Evolutionary conservation across 768 basidiomycete genomes (phyloP), one percentile per base, ranked within the genome.

Genomic region (Pleurotus ostreatus): DNA sequence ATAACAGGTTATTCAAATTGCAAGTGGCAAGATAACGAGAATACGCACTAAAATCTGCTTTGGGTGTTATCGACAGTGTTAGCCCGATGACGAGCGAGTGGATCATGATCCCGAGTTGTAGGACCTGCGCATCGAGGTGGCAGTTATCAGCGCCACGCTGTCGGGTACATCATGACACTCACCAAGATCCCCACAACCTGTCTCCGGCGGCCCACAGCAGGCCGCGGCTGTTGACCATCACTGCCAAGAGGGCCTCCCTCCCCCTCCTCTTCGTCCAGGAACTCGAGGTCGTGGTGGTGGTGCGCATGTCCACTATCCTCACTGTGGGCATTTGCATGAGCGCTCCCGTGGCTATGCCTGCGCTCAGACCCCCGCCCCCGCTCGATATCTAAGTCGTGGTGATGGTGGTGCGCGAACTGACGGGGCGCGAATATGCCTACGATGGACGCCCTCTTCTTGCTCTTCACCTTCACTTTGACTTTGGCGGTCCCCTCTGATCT

Each of bases 81-180:
- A 92, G 66, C 2, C 91, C 91, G 56, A 93, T 89, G 30, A 92
- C 81, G 46, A 93, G 66, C 2, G 91, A 87, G 65, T 94, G 84
- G 48, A 94, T 78, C 89, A 94, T 88, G 62, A 95, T 90, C 46
- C 93, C 83, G 2, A 88, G 64, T 79, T 95, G 88, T 37, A 95
- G 73, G 30, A 90, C 83, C 89, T 92, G 51, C 30, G 9, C 30
- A 34, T 34, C 30, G 30, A 34, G 26, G 30, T 34, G 30, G 30
- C 30, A 34, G 11, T 8, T 34, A 11, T 34, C 30, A 34, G 30
- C 30, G 9, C 30, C 30, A 34, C 30, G 8, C 30, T 34, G 11
- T 34, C 11, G 7, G 30, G 30, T 34, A 34, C 30, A 11, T 11
- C 30, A 26, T 5, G 12, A 26, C 22, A 70, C 82, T 55, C 58